Evolutionary conservation across 1,284 basidiomycete genomes (phyloP).

Genomic region (Phylloboletellus chloephorus): DNA sequence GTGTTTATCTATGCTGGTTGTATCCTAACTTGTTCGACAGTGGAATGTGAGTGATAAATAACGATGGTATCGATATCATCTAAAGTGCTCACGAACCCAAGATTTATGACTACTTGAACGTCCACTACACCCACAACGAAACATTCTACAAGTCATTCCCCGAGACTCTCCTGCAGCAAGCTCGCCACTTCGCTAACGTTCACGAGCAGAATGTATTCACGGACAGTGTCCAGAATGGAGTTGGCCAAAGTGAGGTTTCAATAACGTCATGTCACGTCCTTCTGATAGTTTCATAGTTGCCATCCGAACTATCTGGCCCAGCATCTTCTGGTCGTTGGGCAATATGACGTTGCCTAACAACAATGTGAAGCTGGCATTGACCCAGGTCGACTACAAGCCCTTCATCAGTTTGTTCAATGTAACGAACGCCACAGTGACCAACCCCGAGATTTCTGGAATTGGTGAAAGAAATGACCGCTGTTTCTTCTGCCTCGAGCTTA

Average conservation of each 20-base stretch:
- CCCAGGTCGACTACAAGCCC: constrained; percentile 47
- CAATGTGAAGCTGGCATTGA: constrained; percentile 40
- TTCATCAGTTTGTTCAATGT: constrained; percentile 49
- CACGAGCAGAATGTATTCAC: constrained; percentile 48
- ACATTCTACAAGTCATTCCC: constrained; percentile 35
- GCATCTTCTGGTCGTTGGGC: constrained; percentile 40
- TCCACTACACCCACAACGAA: constrained; percentile 46
- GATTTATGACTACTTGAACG: constrained; percentile 50
- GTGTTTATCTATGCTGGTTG: not conserved
- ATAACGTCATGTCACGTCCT: not conserved
- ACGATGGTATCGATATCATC: not conserved
- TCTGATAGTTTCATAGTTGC: constrained; percentile 16
- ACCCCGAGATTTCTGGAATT: constrained; percentile 35
- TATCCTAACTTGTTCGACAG: constrained; percentile 19
- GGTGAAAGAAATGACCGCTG: constrained; percentile 18
- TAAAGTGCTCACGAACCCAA: constrained; percentile 15
- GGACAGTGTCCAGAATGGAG: constrained; percentile 32
- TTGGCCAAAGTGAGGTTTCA: constrained; percentile 41
- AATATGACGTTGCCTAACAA: constrained; percentile 37
- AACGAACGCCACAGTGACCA: constrained; percentile 34
- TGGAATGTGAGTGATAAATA: constrained; percentile 27
- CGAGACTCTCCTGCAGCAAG: constrained; percentile 34
- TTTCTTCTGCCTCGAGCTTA: not conserved
- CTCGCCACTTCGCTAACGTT: constrained; percentile 44
- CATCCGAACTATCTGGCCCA: constrained; percentile 41